Evolutionary conservation across 179 eudicot genomes (phyloP).

Genomic region (Silene coronaria): DNA sequence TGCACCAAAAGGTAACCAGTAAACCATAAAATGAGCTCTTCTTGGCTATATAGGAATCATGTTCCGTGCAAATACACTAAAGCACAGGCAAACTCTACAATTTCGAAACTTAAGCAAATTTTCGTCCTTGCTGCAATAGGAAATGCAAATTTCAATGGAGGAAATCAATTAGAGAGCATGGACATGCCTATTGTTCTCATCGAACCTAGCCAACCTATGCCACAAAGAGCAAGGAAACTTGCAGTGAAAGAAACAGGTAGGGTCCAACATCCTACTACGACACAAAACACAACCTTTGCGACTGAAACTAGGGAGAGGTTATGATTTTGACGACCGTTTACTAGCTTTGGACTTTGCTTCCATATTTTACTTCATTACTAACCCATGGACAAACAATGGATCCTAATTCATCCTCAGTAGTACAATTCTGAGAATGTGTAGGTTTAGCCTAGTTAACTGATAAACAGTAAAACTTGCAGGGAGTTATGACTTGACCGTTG

Average conservation of each 20-base stretch:
- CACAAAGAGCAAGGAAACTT: not conserved
- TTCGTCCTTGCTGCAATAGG: not conserved
- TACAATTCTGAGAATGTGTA: too few species aligned
- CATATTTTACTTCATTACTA: too few species aligned
- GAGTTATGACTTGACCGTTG: constrained; percentile 7
- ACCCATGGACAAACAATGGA: too few species aligned
- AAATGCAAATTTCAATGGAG: too few species aligned
- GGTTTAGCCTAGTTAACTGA: not conserved
- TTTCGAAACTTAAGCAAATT: not conserved
- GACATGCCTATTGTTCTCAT: too few species aligned
- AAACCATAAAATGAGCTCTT: not conserved
- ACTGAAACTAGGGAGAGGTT: too few species aligned
- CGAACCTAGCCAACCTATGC: not conserved
- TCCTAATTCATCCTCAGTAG: too few species aligned
- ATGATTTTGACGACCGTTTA: too few species aligned
- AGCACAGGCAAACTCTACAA: not conserved
- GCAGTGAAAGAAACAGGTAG: not conserved
- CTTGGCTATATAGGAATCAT: not conserved
- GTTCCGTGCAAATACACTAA: not conserved
- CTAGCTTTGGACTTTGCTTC: too few species aligned
- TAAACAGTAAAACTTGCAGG: not conserved
- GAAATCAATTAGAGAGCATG: not conserved
- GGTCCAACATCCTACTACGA: not conserved
- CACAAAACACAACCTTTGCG: not conserved
- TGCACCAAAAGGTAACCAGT: too few species aligned